Percentiles rank a stretch among this genome's conserved stretches.
Evolutionary conservation across 2,329 filamentous ascomycete species (phyloP).

Genomic region (Aspergillus pseudonomiae): DNA sequence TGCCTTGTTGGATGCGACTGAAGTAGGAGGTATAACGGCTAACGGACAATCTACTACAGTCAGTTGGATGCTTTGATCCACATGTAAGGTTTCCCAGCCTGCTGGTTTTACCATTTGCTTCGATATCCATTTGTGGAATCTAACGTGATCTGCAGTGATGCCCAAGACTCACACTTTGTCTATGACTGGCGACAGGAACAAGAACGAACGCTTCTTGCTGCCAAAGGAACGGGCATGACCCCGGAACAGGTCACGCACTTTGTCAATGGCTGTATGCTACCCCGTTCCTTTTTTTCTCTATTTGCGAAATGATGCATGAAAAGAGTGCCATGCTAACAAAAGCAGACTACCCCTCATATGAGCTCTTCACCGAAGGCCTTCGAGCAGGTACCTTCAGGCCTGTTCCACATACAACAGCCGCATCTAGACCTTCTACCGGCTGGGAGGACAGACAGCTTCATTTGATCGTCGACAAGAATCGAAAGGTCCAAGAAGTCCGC

Average conservation of each 20-base stretch:
- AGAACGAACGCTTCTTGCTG: conserved; percentile 68
- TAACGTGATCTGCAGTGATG: conserved; percentile 54
- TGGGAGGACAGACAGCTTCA: conserved; percentile 61
- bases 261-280: conserved; percentile 64
- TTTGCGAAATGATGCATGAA: not conserved
- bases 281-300: not conserved
- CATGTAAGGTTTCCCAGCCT: conserved; percentile 48
- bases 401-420: conserved; percentile 16
- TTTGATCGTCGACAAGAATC: conserved; percentile 63
- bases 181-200: conserved; percentile 85
- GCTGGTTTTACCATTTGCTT: not conserved
- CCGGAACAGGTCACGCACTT: conserved; percentile 78
- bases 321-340: not conserved
- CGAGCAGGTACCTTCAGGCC: conserved; percentile 59
- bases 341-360: conserved; percentile 69
- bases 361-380: conserved; percentile 66
- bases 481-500: conserved; percentile 61
- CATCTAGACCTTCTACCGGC: conserved; percentile 27
- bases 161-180: conserved; percentile 72
- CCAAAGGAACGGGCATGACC: conserved; percentile 77
- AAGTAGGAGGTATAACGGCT: conserved; percentile 10
- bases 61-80: conserved; percentile 67
- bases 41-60: conserved; percentile 29
- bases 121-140: conserved; percentile 1
- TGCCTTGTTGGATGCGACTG: not conserved